Conservation (phyloP, 768 basidiomycete species). For the Boletus patriciae region DNA sequence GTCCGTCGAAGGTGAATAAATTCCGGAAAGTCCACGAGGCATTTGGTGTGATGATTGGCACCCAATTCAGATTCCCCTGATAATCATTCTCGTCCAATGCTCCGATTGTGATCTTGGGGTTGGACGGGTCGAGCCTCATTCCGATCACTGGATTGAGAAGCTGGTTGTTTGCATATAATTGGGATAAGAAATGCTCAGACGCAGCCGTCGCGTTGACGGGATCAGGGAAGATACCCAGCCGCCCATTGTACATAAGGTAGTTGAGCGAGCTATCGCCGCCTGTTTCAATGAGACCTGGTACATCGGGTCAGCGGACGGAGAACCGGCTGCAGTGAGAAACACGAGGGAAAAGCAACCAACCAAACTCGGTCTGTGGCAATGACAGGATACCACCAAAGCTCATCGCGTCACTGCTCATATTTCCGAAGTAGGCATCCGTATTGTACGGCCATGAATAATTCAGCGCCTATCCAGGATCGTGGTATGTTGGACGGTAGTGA, state of each 20-base stretch:
- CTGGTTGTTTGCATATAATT: slow-evolving; percentile 12
- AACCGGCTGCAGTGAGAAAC: background rate
- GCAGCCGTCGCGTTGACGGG: slow-evolving; percentile 22
- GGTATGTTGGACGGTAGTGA: background rate
- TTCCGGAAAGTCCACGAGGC: slow-evolving; percentile 7
- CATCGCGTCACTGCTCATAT: slow-evolving; percentile 15
- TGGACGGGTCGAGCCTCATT: slow-evolving; percentile 21
- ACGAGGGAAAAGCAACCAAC: slow-evolving; percentile 1
- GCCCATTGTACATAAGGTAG: slow-evolving; percentile 25
- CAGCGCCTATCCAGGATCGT: background rate
- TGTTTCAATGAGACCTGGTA: slow-evolving; percentile 16
- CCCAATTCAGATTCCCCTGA: slow-evolving; percentile 23
- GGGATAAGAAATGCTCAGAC: slow-evolving; percentile 15
- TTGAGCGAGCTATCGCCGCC: slow-evolving; percentile 11
- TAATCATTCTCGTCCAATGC: slow-evolving; percentile 23
- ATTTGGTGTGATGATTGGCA: slow-evolving; percentile 19
- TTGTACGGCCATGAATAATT: slow-evolving; percentile 17
- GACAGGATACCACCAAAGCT: slow-evolving; percentile 18
- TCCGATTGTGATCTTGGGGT: slow-evolving; percentile 31
- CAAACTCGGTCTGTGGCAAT: slow-evolving; percentile 14
- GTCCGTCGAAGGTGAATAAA: slow-evolving; percentile 10
- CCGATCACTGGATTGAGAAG: slow-evolving; percentile 26
- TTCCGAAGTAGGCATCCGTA: slow-evolving; percentile 8
- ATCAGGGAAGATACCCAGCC: slow-evolving; percentile 22
- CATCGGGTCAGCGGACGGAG: background rate